Base-by-base conservation (phyloP, 768 basidiomycete genomes). In the Dacryopinax primogenitus region DNA sequence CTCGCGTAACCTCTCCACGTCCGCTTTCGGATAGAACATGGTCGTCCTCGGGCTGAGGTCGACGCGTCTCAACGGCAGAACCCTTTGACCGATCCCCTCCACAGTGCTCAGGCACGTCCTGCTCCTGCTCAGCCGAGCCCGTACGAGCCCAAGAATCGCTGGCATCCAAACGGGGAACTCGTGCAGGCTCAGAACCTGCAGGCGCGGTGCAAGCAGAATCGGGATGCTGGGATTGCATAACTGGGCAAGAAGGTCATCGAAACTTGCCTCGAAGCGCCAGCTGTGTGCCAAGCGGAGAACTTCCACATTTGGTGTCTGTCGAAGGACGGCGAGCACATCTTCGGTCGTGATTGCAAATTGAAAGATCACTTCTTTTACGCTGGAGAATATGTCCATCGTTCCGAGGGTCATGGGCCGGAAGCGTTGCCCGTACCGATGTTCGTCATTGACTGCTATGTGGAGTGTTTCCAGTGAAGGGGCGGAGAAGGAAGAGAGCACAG, bases 371-470 rank as follows among this genome's bases (percentile, higher is more conserved):
- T 58, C 51, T 18, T 58, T 58, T 11, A 58, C 51, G 21, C 13
- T 21, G 15, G 26, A 23, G 30, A 58, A 58, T 30, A 30, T 28
- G 26, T 58, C 51, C 51, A 58, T 58, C 2, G 12, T 30, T 23
- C 15, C 26, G 3, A 58, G 51, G 9, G 51, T 58, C 51, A 58
- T 58, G 3, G 51, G 51, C 13, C 51, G 51, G 26, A 13, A 28
- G 15, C 51, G 51, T 21, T 58, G 51, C 15, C 51, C 51, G 21
- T 58, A 58, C 32, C 51, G 51, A 21, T 58, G 51, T 58, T 58
- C 51, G 51, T 58, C 51, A 18, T 58, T 58, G 13, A 58, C 51
- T 11, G 30, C 26, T 11, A 58, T 26, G 30, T 58, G 51, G 15
- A 58, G 30, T 9, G 51, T 58, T 18, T 28, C 51, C 3, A 58